Evolutionary conservation across 495 filamentous ascomycete species (phyloP), one percentile per base, ranked within the genome.

Genomic region (Articulospora tetracladia): DNA sequence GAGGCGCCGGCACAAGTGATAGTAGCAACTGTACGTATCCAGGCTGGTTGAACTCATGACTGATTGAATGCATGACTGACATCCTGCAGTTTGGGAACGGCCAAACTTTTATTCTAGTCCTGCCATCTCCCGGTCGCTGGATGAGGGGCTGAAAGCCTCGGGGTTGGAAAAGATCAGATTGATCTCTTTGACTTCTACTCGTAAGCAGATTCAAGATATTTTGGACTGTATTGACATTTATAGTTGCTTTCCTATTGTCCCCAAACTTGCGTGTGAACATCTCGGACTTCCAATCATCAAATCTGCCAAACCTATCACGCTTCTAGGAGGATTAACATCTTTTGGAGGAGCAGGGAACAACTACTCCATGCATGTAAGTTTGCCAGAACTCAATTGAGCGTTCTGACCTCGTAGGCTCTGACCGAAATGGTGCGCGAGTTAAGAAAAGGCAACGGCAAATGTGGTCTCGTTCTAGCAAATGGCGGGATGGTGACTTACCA

Each of bases 341-440:
- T 85, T 85, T 56, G 82, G 82, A 3, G 82, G 82, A 0, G 81
- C 82, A 22, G 82, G 82, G 0, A 85, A 85, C 64, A 85, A 85
- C 48, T 85, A 85, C 60, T 81, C 78, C 4, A 80, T 83, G 77
- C 82, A 85, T 72, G 82, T 80, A 66, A 46, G 64, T 68, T 32
- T 52, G 8, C 15, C n/a, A 19, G 12, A 36, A 49, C 41, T 36
- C 23, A 20, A 19, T 3, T 24, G 15, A 53, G 22, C 11, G n/a
- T 58, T 19, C 25, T 30, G 32, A 51, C 47, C 12, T 12, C 17
- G 46, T 30, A 78, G 79, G 76, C 76, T 15, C 69, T 81, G 28
- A 83, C 76, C 1, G 75, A 76, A 59, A 76, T 82, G 69, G 70
- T 73, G 4, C 75, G 77, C 3, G 66, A 70, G 39, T 64, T 85